Percentiles rank a stretch among this genome's conserved stretches.
phyloP scores from a whole-genome alignment of 768 basidiomycete genomes.

The Lactarius sp. region DNA sequence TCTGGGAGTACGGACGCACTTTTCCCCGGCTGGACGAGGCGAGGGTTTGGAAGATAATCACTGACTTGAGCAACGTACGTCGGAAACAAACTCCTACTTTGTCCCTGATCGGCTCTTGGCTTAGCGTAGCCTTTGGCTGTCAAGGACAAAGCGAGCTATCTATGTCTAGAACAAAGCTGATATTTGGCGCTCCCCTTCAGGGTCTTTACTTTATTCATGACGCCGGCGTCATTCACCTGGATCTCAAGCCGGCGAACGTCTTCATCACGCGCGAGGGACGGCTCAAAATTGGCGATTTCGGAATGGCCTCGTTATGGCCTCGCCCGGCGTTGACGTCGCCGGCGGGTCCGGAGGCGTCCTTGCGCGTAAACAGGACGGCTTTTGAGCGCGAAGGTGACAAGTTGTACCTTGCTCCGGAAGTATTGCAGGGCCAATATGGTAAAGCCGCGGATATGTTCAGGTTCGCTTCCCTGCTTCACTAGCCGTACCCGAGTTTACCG shows the following conservation, averaged over 20 bases:
- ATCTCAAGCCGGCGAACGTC: slow-evolving; percentile 96
- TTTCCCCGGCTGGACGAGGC: slow-evolving; percentile 87
- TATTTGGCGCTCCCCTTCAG: slow-evolving; percentile 34
- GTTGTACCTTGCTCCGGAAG: slow-evolving; percentile 94
- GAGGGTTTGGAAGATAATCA: slow-evolving; percentile 92
- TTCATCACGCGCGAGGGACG: slow-evolving; percentile 83
- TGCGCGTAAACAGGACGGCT: slow-evolving; percentile 32
- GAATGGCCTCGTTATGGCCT: slow-evolving; percentile 95
- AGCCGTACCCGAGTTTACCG: slow-evolving; percentile 4
- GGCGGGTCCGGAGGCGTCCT: slow-evolving; percentile 21
- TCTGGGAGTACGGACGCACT: slow-evolving; percentile 83
- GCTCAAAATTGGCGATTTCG: slow-evolving; percentile 97
- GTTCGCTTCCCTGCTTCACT: slow-evolving; percentile 37
- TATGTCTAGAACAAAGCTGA: slow-evolving; percentile 24
- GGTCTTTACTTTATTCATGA: slow-evolving; percentile 89
- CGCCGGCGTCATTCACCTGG: slow-evolving; percentile 86
- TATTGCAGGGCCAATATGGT: slow-evolving; percentile 86
- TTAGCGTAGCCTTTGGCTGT: slow-evolving; percentile 13
- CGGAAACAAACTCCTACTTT: slow-evolving; percentile 9
- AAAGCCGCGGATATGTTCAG: slow-evolving; percentile 96
- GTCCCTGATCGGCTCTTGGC: slow-evolving; percentile 29
- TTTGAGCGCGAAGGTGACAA: slow-evolving; percentile 98
- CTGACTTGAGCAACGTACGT: slow-evolving; percentile 84
- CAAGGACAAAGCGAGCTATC: background rate
- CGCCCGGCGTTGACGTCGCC: slow-evolving; percentile 38